Base-by-base conservation (phyloP, 129 eudicot genomes). In the Helichrysum umbraculigerum region DNA sequence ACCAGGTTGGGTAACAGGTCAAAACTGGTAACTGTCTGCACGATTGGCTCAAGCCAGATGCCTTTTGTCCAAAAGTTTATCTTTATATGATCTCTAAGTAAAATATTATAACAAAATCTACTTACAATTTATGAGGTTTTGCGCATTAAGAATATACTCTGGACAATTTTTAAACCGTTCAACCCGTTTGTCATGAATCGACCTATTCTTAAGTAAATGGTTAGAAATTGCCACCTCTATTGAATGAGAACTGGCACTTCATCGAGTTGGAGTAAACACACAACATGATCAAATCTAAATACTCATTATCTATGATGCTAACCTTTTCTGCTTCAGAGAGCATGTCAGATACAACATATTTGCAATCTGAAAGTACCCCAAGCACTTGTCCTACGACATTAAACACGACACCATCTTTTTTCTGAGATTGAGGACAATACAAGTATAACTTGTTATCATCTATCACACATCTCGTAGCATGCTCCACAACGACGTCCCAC, bases 401-500 rank as follows among this genome's bases (percentile, higher is more conserved):
- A 76, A 93, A 93, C 63, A 85, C 97, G 35, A 93, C 97, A 57
- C 96, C 90, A 17, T 80, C 85, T 61, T 64, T 79, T 57, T 76
- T 86, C 60, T 58, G 87, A 28, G 84, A 71, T 69, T 71, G 78
- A 44, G 88, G 87, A 79, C 81, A 82, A 72, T 90, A 93, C 68
- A 83, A 70, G 82, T 88, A 86, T 57, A 86, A 66, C 75, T 76
- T 88, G 44, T 80, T 74, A 59, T 87, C 72, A 81, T 89, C 98
- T 30, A 94, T 71, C 37, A 94, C 87, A 69, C 97, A 91, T 66
- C 93, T 84, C 75, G 73, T 83, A 28, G 98, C 97, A 78, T 94
- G 98, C n/a, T 94, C 98, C 66, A 83, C 85, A 12, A 90, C 83
- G 34, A 81, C 84, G 42, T 91, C 98, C 98, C 98, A 94, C 97